phyloP scores from a whole-genome alignment of 2,329 filamentous ascomycete genomes.

The Volutella citrinella region DNA sequence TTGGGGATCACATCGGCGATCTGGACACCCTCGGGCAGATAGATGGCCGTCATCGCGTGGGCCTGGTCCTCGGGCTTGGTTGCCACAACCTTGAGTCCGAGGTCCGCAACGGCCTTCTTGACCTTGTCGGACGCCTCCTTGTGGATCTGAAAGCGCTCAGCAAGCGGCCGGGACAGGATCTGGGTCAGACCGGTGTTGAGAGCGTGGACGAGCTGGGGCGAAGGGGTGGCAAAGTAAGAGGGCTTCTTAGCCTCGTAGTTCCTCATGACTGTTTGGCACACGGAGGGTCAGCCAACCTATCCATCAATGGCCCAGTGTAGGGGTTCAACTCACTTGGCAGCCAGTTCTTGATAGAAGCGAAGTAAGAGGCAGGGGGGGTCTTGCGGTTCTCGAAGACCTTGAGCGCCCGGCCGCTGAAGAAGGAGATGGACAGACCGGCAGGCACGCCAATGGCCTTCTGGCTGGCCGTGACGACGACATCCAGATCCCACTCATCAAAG shows the following conservation, averaged over 20 bases:
- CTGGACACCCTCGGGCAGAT: constrained; percentile 80
- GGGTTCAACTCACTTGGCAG: constrained; percentile 64
- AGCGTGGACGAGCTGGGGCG: constrained; percentile 89
- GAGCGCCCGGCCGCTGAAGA: constrained; percentile 88
- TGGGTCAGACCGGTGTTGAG: constrained; percentile 85
- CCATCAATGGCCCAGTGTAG: constrained; percentile 13
- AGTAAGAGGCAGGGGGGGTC: constrained; percentile 82
- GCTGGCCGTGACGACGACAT: constrained; percentile 88
- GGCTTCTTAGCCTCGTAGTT: constrained; percentile 98
- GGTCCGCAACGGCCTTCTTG: constrained; percentile 75
- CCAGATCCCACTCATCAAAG: constrained; percentile 92
- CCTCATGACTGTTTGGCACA: constrained; percentile 76
- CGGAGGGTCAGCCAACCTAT: no score
- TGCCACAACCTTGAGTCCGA: constrained; percentile 87
- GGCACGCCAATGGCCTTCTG: constrained; percentile 98
- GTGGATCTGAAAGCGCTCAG: constrained; percentile 82
- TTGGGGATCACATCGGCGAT: constrained; percentile 82
- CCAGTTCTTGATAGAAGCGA: constrained; percentile 97
- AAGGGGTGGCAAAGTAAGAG: constrained; percentile 96
- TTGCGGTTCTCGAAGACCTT: constrained; percentile 76
- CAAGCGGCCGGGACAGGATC: constrained; percentile 76
- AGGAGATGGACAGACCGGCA: constrained; percentile 88
- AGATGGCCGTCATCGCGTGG: constrained; percentile 97
- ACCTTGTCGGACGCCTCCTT: constrained; percentile 75
- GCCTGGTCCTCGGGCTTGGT: constrained; percentile 85